Evolutionary conservation across 768 basidiomycete genomes (phyloP).

Genomic region (Neoboletus subvelutipes): DNA sequence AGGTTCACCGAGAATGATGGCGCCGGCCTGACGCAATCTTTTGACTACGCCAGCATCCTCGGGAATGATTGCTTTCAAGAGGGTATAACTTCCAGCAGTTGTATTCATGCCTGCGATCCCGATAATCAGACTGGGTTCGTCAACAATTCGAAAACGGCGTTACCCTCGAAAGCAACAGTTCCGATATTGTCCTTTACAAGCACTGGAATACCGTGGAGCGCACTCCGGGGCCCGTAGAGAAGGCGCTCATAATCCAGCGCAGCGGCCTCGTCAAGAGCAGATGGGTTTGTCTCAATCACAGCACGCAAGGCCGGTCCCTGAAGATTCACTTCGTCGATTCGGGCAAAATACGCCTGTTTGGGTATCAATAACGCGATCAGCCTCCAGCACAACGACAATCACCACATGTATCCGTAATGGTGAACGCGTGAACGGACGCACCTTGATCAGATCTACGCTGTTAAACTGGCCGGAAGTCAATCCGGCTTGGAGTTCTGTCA

Average conservation of each 20-base stretch:
- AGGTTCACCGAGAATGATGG: constrained; percentile 34
- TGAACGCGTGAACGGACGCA: constrained; percentile 7
- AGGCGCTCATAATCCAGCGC: constrained; percentile 35
- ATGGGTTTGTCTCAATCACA: constrained; percentile 40
- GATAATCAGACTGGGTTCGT: neutral
- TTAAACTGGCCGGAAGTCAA: constrained; percentile 36
- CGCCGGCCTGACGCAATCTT: constrained; percentile 33
- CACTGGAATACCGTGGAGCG: constrained; percentile 41
- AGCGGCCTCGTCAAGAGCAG: constrained; percentile 36
- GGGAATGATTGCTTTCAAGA: constrained; percentile 34
- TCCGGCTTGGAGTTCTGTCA: constrained; percentile 40
- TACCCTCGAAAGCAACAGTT: constrained; percentile 33
- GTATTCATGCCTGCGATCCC: constrained; percentile 39
- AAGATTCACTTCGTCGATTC: constrained; percentile 45
- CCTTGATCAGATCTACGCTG: constrained; percentile 43
- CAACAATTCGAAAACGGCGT: neutral
- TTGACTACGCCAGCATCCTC: constrained; percentile 37
- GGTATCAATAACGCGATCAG: neutral
- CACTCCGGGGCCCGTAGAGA: constrained; percentile 27
- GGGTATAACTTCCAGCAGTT: constrained; percentile 39
- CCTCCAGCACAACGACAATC: neutral
- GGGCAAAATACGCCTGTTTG: constrained; percentile 40
- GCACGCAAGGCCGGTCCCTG: constrained; percentile 39
- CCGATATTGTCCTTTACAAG: constrained; percentile 37
- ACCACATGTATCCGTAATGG: neutral